These are phyloP conservation scores for Vitellaria paradoxa DNA, from an alignment of 179 eudicot genomes.

Conservation along the genomic window DNA sequence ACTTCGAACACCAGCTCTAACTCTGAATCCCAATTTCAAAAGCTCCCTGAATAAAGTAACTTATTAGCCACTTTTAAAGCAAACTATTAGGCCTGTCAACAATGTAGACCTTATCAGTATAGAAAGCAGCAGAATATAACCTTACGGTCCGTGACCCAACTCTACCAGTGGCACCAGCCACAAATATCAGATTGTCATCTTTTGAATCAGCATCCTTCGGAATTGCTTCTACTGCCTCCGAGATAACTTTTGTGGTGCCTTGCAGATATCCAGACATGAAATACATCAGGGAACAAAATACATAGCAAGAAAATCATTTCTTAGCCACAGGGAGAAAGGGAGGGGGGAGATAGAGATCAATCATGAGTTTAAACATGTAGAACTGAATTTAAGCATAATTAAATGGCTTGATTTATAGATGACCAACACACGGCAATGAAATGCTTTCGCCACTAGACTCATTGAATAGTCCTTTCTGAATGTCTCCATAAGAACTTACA, in stretches of 20 bases:
- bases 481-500: neutral
- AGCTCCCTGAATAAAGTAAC: conserved; percentile 68
- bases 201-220: conserved; percentile 29
- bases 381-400: neutral
- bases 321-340: neutral
- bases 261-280: conserved; percentile 6
- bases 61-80: neutral
- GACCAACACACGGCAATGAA: neutral
- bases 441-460: neutral
- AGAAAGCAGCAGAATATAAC: conserved; percentile 25
- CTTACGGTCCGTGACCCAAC: conserved; percentile 94
- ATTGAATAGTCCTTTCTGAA: neutral
- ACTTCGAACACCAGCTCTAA: conserved; percentile 88
- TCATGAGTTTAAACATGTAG: neutral
- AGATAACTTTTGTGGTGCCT: conserved; percentile 46
- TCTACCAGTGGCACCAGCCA: conserved; percentile 94
- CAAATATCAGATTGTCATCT: conserved; percentile 64
- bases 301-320: neutral
- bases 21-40: conserved; percentile 72
- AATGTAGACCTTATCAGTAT: neutral
- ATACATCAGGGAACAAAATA: conserved; percentile 1
- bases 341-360: neutral
- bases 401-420: neutral
- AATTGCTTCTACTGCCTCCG: conserved; percentile 33
- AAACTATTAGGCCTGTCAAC: neutral